These are phyloP conservation scores for Colletotrichum falcatum DNA, from an alignment of 2,329 filamentous ascomycete species.

Conservation along the genomic window DNA sequence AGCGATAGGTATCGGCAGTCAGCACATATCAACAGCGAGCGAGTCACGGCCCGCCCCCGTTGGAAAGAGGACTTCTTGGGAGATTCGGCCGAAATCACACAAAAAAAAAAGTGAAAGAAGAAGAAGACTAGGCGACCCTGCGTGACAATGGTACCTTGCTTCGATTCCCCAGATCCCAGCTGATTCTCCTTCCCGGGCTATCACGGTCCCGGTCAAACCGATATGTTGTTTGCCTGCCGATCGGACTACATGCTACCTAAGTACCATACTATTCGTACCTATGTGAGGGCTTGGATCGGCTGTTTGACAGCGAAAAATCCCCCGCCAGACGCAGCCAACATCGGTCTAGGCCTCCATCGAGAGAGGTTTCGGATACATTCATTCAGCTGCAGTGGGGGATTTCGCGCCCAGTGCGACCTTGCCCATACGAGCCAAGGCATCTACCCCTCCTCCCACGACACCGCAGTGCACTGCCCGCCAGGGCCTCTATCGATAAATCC, in stretches of 20 bases:
- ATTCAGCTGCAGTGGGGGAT: conserved; percentile 2
- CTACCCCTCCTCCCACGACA: conserved; percentile 30
- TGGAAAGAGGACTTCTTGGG: no score
- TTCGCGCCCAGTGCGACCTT: conserved; percentile 29
- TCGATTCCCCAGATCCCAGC: not conserved
- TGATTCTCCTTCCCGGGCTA: no score
- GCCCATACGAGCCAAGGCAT: conserved; percentile 25
- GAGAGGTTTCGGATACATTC: conserved; percentile 32
- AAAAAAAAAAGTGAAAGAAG: no score
- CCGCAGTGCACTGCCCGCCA: conserved; percentile 1
- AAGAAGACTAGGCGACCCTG: no score
- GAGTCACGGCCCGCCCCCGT: conserved; percentile 10
- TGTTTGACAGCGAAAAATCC: conserved; percentile 12
- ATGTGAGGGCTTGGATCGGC: not conserved
- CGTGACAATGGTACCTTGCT: not conserved
- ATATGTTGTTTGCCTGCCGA: not conserved
- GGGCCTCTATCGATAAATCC: conserved; percentile 21
- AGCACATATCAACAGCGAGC: conserved; percentile 11
- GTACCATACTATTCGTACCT: no score
- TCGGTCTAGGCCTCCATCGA: not conserved
- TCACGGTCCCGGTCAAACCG: not conserved
- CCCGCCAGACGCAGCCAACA: conserved; percentile 3
- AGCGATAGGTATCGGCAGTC: no score
- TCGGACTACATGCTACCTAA: conserved; percentile 3
- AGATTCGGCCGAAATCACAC: no score